These are phyloP conservation scores for Pouteria glomerata DNA, from an alignment of 148 eudicot genomes.

Conservation along the genomic window DNA sequence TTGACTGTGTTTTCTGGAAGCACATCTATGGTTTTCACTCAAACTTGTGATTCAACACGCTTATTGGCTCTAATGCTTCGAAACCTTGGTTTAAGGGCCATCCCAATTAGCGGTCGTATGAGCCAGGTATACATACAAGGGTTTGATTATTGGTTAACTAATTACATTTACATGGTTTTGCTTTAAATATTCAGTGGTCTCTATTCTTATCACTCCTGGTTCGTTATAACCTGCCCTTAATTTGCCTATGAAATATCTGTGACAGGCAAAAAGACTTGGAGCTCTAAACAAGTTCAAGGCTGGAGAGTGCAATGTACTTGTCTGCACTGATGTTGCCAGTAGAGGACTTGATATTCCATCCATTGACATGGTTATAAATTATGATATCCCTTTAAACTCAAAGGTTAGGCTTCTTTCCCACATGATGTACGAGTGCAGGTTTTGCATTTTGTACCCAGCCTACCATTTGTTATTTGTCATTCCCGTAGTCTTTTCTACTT, in stretches of 20 bases:
- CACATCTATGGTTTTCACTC: slow-evolving; percentile 79
- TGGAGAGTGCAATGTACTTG: slow-evolving; percentile 76
- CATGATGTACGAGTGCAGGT: background rate
- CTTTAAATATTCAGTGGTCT: background rate
- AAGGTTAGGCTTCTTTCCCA: slow-evolving; percentile 39
- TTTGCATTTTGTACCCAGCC: background rate
- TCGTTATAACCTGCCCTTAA: background rate
- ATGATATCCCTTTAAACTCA: slow-evolving; percentile 75
- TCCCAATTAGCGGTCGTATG: slow-evolving; percentile 88
- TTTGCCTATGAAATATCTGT: background rate
- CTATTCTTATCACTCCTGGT: background rate
- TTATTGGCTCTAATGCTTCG: slow-evolving; percentile 68
- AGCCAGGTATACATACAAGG: slow-evolving; percentile 44
- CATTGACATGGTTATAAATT: slow-evolving; percentile 87
- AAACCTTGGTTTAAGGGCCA: slow-evolving; percentile 77
- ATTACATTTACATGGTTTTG: background rate
- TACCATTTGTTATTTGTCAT: background rate
- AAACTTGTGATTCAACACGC: slow-evolving; percentile 68
- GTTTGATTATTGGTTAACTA: background rate
- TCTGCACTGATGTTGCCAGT: slow-evolving; percentile 88
- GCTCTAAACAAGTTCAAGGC: slow-evolving; percentile 84
- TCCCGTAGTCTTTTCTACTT: background rate
- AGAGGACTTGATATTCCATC: slow-evolving; percentile 91
- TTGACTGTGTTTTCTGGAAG: slow-evolving; percentile 65
- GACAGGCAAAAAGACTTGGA: slow-evolving; percentile 80